Base-by-base conservation (phyloP, 1,284 basidiomycete species). In the Ustilago vetiveriae region DNA sequence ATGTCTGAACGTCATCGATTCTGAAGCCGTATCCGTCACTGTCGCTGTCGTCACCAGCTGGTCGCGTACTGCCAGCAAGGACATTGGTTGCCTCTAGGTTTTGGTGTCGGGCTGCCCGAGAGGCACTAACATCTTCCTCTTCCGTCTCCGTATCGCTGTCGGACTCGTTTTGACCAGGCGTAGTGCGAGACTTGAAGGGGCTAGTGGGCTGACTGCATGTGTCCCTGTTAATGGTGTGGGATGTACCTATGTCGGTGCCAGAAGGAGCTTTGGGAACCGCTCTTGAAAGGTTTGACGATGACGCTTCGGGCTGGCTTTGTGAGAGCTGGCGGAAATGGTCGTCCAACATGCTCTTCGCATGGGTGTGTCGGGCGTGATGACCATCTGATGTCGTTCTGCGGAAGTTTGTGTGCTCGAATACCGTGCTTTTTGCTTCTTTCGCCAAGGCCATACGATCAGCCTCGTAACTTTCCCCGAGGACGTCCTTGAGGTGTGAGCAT, bases 401-500 rank as follows among this genome's bases (percentile, higher is more conserved):
- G n/a, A 60, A 54, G 13, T 55, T 59, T 23, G 45, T 21, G 8
- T 44, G 29, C 24, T 66, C 63, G 42, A 51, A 71, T 5, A 77
- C 62, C n/a, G 51, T 70, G 42, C 56, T 44, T 16, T 56, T 53
- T 29, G 63, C 38, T 17, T 58, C 55, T n/a, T 54, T 58, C 10
- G 54, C 57, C 3, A 63, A 16, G 2, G 52, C 21, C 19, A 54
- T 48, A 7, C 52, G 44, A 21, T 67, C 57, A 8, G 24, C 79
- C 75, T 88, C 87, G 78, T 88, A 89, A 36, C 83, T 83, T 11
- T 87, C 86, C 2, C 88, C 88, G 14, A 89, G 84, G 14, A 88
- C 78, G 2, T 84, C 78, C 52, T 85, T 85, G 37, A 89, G 82
- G 71, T 89, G 88, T 64, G 88, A 87, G 83, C 88, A 89, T 3